These are phyloP conservation scores for Vararia minispora DNA, from an alignment of 768 basidiomycete species.

Conservation along the genomic window DNA sequence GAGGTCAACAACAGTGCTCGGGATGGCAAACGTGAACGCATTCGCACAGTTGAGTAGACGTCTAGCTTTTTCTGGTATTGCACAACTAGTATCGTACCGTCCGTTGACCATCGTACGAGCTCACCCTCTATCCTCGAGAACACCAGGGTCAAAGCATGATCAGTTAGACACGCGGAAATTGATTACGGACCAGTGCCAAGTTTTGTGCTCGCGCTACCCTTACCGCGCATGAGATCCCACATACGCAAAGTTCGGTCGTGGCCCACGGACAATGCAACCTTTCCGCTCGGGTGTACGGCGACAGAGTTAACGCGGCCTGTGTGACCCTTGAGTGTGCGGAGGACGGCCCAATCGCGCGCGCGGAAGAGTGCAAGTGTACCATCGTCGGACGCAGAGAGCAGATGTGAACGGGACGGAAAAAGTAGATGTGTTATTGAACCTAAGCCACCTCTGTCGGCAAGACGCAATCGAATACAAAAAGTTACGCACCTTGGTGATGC, in stretches of 20 bases:
- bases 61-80: constrained; percentile 69
- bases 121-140: constrained; percentile 61
- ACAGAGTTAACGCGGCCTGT: constrained; percentile 86
- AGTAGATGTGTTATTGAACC: constrained; percentile 85
- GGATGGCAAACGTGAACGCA: neutral
- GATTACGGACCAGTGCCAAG: constrained; percentile 64
- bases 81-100: constrained; percentile 72
- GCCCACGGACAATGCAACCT: constrained; percentile 86
- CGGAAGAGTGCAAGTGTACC: constrained; percentile 85
- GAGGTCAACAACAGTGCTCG: neutral
- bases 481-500: constrained; percentile 77
- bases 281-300: constrained; percentile 87
- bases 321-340: constrained; percentile 85
- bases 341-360: constrained; percentile 87
- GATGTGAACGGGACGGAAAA: constrained; percentile 83
- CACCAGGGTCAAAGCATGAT: neutral
- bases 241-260: constrained; percentile 83
- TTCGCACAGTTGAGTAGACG: constrained; percentile 66
- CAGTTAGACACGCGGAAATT: neutral
- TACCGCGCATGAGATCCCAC: constrained; percentile 98
- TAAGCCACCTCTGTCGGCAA: too few relatives aligned
- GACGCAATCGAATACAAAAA: neutral
- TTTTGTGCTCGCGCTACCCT: constrained; percentile 80
- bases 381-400: constrained; percentile 89
- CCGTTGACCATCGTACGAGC: constrained; percentile 76